Evolutionary conservation across 768 basidiomycete genomes (phyloP).

Genomic region (Myochromella boudieri): DNA sequence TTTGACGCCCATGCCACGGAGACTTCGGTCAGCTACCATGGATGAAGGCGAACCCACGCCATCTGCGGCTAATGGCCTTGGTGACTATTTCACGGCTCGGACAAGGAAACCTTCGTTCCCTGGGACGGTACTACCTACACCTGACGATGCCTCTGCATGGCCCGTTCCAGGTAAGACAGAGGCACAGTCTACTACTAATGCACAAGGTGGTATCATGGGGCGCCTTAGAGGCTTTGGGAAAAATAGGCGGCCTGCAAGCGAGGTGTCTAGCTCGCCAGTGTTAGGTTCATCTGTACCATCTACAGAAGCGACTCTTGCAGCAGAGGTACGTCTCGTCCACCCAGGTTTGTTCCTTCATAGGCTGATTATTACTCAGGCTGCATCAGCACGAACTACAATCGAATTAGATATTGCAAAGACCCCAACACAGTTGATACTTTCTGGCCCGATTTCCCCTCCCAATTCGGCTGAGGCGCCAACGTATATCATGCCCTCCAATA

Average conservation of each 20-base stretch:
- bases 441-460: conserved; percentile 64
- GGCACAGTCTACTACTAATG: conserved; percentile 45
- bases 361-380: neutral
- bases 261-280: conserved; percentile 27
- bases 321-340: conserved; percentile 17
- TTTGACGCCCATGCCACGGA: conserved; percentile 31
- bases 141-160: conserved; percentile 56
- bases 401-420: conserved; percentile 39
- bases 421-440: conserved; percentile 53
- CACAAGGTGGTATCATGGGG: conserved; percentile 73
- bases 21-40: conserved; percentile 42
- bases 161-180: conserved; percentile 32
- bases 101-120: conserved; percentile 45
- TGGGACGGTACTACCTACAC: conserved; percentile 31
- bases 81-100: conserved; percentile 56
- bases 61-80: conserved; percentile 20
- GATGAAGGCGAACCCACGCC: conserved; percentile 31
- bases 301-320: conserved; percentile 22
- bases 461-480: conserved; percentile 70
- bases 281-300: conserved; percentile 22
- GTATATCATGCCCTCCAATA: conserved; percentile 55
- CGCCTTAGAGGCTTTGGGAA: conserved; percentile 76
- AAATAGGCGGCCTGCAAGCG: conserved; percentile 37
- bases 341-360: too few relatives aligned
- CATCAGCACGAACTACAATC: neutral